A percentile compares a stretch with the other conserved stretches of the same genome.
phyloP scores from a whole-genome alignment of 768 basidiomycete genomes.

The Tulasnella sp. region DNA sequence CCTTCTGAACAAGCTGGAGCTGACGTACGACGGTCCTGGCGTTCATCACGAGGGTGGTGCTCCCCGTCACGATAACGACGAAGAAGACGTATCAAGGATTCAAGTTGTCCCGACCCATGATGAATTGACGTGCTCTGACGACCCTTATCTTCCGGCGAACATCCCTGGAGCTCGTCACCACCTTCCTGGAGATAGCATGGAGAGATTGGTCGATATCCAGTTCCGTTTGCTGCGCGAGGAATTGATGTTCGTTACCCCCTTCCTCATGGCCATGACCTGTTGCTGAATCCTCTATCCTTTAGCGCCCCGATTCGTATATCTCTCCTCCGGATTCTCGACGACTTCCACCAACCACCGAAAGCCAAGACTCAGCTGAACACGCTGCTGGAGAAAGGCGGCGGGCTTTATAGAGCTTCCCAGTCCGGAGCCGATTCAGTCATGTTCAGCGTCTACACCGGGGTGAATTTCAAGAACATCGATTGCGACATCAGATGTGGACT shows the following conservation, averaged over 20 bases:
- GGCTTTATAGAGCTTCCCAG: constrained; percentile 23
- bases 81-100: constrained; percentile 46
- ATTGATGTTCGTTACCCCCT: constrained; percentile 41
- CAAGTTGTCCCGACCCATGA: constrained; percentile 60
- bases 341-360: constrained; percentile 30
- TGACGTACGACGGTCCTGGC: constrained; percentile 51
- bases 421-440: constrained; percentile 19
- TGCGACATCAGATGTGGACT: constrained; percentile 38
- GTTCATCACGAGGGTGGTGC: constrained; percentile 38
- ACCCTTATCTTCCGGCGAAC: constrained; percentile 57
- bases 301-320: constrained; percentile 50
- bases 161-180: constrained; percentile 56
- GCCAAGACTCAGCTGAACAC: constrained; percentile 12
- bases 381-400: constrained; percentile 24
- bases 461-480: constrained; percentile 13
- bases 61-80: constrained; percentile 64
- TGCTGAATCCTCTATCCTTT: not conserved
- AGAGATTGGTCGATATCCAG: constrained; percentile 61
- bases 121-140: constrained; percentile 45
- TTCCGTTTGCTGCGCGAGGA: constrained; percentile 71
- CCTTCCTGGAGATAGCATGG: constrained; percentile 49
- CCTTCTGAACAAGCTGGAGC: constrained; percentile 35
- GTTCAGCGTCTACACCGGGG: constrained; percentile 26
- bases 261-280: not conserved
- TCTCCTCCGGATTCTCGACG: constrained; percentile 43